Base-by-base conservation (phyloP, 768 basidiomycete species). In the Tylopilus cervinicoccineus region DNA sequence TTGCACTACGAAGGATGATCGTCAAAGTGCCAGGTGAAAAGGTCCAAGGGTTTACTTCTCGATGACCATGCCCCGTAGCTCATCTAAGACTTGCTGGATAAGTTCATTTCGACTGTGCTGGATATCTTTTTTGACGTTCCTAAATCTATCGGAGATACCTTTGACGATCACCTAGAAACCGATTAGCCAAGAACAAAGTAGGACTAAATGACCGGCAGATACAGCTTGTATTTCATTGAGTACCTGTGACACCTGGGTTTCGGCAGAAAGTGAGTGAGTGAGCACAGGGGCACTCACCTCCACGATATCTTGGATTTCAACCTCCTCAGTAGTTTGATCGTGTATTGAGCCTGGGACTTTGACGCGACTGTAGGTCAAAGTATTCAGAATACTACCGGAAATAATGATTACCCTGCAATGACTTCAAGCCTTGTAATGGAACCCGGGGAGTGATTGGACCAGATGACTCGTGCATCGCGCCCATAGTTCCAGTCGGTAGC, bases 201-300 rank as follows among this genome's bases (percentile, higher is more conserved):
- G 37, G 27, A 45, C 6, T 22, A 31, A 43, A 44, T 36, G 36
- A 31, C 24, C 24, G 11, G 11, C 11, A 39, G 27, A 31, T 56
- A 72, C 81, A 58, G 75, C 59, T 42, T 77, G 72, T 14, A 84
- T 76, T 52, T 79, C 70, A 26, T 70, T 63, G 44, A 84, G 64
- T 44, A 78, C 67, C 80, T 83, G 43, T 29, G 20, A 34, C 32
- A 33, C 19, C 16, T 23, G 33, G 17, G 46, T 29, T 43, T 39
- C 40, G 29, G 37, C 19, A 20, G 13, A n/a, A n/a, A n/a, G 36
- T 32, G 27, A 19, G 10, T 23, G 31, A 27, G 31, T 34, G 22
- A 46, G 16, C 7, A 17, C 19, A 43, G 11, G 19, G 4, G 19
- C 12, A 50, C 67, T 64, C 53, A 78, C 80, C 48, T 73, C 68